Base-by-base conservation (phyloP, 441 rosid species). In the Mallotus japonicus region DNA sequence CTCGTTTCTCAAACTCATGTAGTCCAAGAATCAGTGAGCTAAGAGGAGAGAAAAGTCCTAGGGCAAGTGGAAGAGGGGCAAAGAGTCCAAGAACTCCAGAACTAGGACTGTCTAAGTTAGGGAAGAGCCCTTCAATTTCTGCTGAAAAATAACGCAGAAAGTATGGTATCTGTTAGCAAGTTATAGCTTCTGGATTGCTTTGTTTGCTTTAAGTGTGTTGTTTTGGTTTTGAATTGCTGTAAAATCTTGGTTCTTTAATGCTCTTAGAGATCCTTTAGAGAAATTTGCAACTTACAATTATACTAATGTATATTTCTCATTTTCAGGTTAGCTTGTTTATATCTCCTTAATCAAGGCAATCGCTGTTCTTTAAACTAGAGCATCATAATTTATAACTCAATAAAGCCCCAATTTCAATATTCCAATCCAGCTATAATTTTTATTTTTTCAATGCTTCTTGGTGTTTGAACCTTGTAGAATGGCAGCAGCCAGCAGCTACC, bases 1-100 rank as follows among this genome's bases (percentile, higher is more conserved):
- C 85, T 0, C 65, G 85, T 2, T 64, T 81, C 46, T 72, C 82
- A 8, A 72, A 62, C 79, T 87, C 85, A 19, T 74, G 71, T 67
- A 91, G 95, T 83, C 93, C 98, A 61, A 82, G 95, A 32, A 17
- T 89, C 8, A 83, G 82, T 67, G 97, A 91, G 54, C 71, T 90
- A 63, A 86, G 82, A 83, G 83, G 88, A 59, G 88, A 75, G 63
- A 76, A 62, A 74, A 91, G 98, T 79, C 94, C 98, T 11, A 71
- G 77, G 40, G 46, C 78, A n/a, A 37, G 69, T 40, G 84, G 71
- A 59, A 84, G 62, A 77, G 85, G 81, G 47, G 69, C 69, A 34
- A 66, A 54, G 51, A 90, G 98, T 82, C 88, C 92, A 15, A 82
- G 71, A 71, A 69, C 70, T 5, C 85, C 73, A 62, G 90, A 87